Percentiles rank a stretch among this genome's conserved stretches.
These are phyloP conservation scores for Primulina eburnea DNA, from an alignment of 257 asterid species.

Conservation along the genomic window DNA sequence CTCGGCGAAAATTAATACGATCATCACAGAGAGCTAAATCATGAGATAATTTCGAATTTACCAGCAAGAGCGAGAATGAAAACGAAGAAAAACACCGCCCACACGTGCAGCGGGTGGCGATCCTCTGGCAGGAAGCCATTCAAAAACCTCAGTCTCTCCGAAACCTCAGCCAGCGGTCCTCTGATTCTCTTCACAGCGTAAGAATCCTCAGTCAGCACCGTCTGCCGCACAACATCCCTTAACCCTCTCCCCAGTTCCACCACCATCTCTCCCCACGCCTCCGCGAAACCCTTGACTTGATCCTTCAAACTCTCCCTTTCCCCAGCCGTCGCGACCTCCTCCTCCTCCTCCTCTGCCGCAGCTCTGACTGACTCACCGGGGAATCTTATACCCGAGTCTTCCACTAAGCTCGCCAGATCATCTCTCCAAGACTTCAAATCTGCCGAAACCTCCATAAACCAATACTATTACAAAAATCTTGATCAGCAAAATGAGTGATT, in stretches of 20 bases:
- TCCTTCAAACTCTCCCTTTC: constrained; percentile 70
- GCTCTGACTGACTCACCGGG: constrained; percentile 36
- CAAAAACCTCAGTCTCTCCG: constrained; percentile 54
- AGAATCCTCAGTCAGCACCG: constrained; percentile 67
- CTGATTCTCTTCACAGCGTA: constrained; percentile 62
- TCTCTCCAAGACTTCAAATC: constrained; percentile 72
- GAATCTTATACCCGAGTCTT: constrained; percentile 56
- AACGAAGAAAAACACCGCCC: constrained; percentile 68
- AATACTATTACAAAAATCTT: background rate
- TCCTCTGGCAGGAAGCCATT: constrained; percentile 88
- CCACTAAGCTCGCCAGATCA: constrained; percentile 71
- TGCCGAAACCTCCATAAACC: constrained; percentile 49
- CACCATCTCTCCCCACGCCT: constrained; percentile 84
- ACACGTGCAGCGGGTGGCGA: constrained; percentile 78
- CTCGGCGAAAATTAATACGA: background rate
- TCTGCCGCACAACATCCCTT: constrained; percentile 78
- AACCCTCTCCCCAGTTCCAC: constrained; percentile 70
- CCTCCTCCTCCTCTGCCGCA: constrained; percentile 25
- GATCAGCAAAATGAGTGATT: background rate
- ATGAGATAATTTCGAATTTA: constrained; percentile 20
- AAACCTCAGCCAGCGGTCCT: constrained; percentile 50
- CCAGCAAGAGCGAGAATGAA: constrained; percentile 68
- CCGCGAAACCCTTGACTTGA: constrained; percentile 75
- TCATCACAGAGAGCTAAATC: background rate
- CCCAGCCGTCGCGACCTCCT: constrained; percentile 23